These are phyloP conservation scores for Cylindrodendrum hubeiense DNA, from an alignment of 2,329 filamentous ascomycete genomes.

Conservation along the genomic window DNA sequence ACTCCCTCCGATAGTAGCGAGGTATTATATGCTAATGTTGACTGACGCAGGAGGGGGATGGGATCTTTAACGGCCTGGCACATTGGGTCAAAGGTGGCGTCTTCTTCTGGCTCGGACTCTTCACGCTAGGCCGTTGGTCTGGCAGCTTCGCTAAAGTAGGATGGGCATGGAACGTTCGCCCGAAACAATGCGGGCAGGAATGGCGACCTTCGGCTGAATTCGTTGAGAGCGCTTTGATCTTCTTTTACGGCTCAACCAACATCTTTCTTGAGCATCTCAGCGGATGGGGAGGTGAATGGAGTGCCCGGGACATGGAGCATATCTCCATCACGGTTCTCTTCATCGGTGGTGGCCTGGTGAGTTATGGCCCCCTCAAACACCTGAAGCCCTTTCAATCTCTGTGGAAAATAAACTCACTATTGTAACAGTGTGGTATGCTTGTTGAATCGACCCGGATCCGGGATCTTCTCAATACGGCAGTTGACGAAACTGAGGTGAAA, in stretches of 20 bases:
- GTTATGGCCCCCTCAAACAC: constrained; percentile 44
- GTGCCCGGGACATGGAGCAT: constrained; percentile 87
- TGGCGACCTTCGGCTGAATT: constrained; percentile 89
- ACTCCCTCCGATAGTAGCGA: neutral
- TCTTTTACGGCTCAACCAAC: constrained; percentile 89
- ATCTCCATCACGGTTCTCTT: constrained; percentile 94
- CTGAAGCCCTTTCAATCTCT: neutral
- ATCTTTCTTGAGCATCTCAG: constrained; percentile 93
- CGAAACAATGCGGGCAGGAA: constrained; percentile 65
- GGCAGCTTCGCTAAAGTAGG: constrained; percentile 91
- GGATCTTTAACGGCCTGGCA: constrained; percentile 86
- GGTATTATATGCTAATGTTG: constrained; percentile 11
- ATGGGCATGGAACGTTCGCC: constrained; percentile 95
- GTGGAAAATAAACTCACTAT: constrained; percentile 37
- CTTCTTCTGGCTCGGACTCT: constrained; percentile 92
- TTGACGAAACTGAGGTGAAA: constrained; percentile 51
- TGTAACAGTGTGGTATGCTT: constrained; percentile 79
- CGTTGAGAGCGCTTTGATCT: constrained; percentile 89
- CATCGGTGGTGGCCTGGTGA: constrained; percentile 88
- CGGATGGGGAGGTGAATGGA: constrained; percentile 78
- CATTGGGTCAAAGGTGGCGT: constrained; percentile 96
- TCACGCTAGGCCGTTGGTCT: constrained; percentile 90
- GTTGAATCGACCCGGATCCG: constrained; percentile 81
- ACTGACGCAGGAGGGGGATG: constrained; percentile 68
- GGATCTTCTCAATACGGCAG: constrained; percentile 71